These are phyloP conservation scores for Cucurbita maxima DNA, from an alignment of 306 rosid species.

Conservation along the genomic window DNA sequence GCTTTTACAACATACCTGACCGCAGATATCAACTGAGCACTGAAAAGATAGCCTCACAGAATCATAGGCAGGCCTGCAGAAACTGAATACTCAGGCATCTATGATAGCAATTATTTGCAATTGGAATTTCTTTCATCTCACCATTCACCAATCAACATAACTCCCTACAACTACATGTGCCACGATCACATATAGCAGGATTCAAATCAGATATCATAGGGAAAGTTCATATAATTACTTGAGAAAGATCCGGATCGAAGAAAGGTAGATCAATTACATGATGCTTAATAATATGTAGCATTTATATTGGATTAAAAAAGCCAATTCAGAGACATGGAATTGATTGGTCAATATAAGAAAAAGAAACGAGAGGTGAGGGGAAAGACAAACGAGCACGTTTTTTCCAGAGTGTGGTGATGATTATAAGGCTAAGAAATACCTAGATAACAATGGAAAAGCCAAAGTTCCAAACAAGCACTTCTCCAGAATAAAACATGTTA, in stretches of 20 bases:
- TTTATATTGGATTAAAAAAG: slow-evolving; percentile 28
- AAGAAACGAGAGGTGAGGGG: not conserved
- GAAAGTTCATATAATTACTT: not conserved
- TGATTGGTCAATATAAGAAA: slow-evolving; percentile 13
- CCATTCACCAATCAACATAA: not conserved
- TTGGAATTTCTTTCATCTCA: not conserved
- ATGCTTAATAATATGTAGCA: not conserved
- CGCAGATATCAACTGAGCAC: not conserved
- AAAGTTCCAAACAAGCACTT: slow-evolving; percentile 39
- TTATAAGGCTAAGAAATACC: slow-evolving; percentile 35
- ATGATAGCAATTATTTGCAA: not conserved
- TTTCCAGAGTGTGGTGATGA: slow-evolving; percentile 37
- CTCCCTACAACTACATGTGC: not conserved
- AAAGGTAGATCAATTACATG: not conserved
- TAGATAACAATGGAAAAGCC: slow-evolving; percentile 7
- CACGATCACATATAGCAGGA: not conserved
- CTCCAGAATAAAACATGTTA: slow-evolving; percentile 65
- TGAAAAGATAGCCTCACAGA: not conserved
- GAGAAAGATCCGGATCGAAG: not conserved
- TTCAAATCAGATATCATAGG: not conserved
- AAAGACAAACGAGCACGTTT: slow-evolving; percentile 13
- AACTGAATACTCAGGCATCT: not conserved
- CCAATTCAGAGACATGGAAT: slow-evolving; percentile 39
- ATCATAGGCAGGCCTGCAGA: not conserved
- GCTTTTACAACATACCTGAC: not conserved